phyloP scores from a whole-genome alignment of 345 rosid species.

The Populus pruinosa region DNA sequence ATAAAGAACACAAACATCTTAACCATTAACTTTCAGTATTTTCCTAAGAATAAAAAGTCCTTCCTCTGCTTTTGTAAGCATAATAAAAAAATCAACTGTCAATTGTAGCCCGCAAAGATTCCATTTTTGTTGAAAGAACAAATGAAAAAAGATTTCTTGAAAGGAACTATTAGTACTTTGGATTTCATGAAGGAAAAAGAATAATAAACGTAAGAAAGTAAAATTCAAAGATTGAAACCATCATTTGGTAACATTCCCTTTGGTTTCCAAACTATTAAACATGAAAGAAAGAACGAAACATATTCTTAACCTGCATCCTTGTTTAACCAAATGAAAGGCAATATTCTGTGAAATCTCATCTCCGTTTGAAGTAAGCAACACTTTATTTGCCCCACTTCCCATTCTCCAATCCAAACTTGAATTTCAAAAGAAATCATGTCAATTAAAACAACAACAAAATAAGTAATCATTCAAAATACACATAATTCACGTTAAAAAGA shows the following conservation, averaged over 20 bases:
- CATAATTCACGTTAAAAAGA: not conserved
- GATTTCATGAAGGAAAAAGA: not conserved
- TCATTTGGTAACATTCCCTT: not conserved
- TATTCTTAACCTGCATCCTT: conserved; percentile 67
- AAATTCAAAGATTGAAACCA: not conserved
- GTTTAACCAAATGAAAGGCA: conserved; percentile 67
- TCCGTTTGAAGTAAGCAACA: conserved; percentile 73
- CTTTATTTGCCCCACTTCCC: conserved; percentile 58
- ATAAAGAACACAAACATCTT: not conserved
- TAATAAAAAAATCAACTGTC: not conserved
- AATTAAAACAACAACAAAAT: not conserved
- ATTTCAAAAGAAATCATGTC: not conserved
- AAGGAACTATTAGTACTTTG: not conserved
- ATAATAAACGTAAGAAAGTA: no score
- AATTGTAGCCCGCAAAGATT: not conserved
- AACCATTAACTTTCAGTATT: not conserved
- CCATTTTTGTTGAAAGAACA: not conserved
- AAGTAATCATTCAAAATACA: not conserved
- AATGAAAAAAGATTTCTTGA: not conserved
- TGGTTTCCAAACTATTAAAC: not conserved
- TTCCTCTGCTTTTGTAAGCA: not conserved
- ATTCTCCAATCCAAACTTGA: conserved; percentile 18
- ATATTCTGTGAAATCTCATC: conserved; percentile 65
- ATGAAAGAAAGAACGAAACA: not conserved
- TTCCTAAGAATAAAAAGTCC: not conserved